A percentile compares a stretch with the other conserved stretches of the same genome.
phyloP scores from a whole-genome alignment of 1,284 basidiomycete species.

The Ceratobasidium sp. region DNA sequence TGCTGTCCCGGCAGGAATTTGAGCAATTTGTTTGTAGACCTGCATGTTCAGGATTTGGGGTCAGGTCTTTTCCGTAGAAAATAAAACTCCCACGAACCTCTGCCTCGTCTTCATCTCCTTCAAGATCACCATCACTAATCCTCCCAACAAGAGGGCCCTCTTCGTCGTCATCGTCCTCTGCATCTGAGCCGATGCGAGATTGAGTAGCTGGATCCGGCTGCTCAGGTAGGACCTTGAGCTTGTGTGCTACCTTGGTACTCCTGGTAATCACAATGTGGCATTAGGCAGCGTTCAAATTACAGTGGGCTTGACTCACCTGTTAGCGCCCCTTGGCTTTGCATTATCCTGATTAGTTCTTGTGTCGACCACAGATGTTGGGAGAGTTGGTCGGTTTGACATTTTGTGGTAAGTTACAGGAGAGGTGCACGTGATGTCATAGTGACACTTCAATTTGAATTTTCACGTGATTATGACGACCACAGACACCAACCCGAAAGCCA shows the following conservation, averaged over 20 bases:
- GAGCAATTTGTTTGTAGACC: constrained; percentile 90
- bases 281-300: neutral
- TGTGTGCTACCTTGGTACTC: constrained; percentile 86
- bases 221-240: constrained; percentile 93
- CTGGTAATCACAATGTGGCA: constrained; percentile 45
- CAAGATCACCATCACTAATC: constrained; percentile 38
- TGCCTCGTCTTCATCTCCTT: constrained; percentile 71
- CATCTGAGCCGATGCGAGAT: constrained; percentile 33
- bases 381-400: constrained; percentile 28
- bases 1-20: constrained; percentile 94
- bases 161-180: constrained; percentile 44
- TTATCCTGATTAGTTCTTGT: constrained; percentile 7
- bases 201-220: constrained; percentile 68
- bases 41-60: constrained; percentile 50
- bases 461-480: constrained; percentile 25
- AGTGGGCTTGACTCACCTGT: neutral
- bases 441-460: neutral
- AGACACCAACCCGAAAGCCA: neutral
- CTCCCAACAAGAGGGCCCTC: constrained; percentile 25
- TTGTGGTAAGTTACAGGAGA: neutral
- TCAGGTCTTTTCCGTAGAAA: neutral
- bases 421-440: constrained; percentile 27
- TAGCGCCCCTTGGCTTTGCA: constrained; percentile 32
- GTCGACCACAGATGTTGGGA: constrained; percentile 17
- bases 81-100: constrained; percentile 47